Conservation (phyloP, 192 early-diverging fungal genomes). For the Glomus cerebriforme region DNA sequence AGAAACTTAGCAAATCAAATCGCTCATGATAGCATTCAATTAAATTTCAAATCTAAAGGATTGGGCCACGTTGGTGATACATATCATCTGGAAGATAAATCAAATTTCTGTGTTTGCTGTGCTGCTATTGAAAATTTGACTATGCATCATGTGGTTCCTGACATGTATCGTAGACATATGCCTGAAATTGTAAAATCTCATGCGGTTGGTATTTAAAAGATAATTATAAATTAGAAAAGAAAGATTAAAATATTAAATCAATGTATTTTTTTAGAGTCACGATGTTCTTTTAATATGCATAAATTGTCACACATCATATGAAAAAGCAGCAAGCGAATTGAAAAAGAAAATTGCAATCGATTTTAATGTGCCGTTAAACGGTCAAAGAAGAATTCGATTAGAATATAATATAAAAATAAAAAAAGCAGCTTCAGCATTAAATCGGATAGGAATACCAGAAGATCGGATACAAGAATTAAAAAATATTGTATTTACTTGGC, state of each 20-base stretch:
- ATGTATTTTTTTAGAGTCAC: slow-evolving; percentile 33
- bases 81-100: slow-evolving; percentile 43
- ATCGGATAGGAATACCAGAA: neutral
- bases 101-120: slow-evolving; percentile 42
- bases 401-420: slow-evolving; percentile 25
- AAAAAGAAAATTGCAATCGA: slow-evolving; percentile 33
- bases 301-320: slow-evolving; percentile 38
- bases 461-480: slow-evolving; percentile 5
- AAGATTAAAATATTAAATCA: no score
- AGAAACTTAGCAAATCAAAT: slow-evolving; percentile 32
- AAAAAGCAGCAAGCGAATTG: slow-evolving; percentile 26
- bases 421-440: slow-evolving; percentile 41
- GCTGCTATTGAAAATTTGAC: slow-evolving; percentile 30
- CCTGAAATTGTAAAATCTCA: slow-evolving; percentile 42
- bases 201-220: slow-evolving; percentile 31
- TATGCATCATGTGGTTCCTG: slow-evolving; percentile 43
- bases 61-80: slow-evolving; percentile 34
- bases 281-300: slow-evolving; percentile 41
- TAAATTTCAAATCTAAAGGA: slow-evolving; percentile 41
- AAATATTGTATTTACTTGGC: neutral
- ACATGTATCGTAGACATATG: slow-evolving; percentile 47
- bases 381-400: slow-evolving; percentile 33
- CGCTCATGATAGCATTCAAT: slow-evolving; percentile 32
- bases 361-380: slow-evolving; percentile 38
- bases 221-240: no score